Conservation (phyloP, 345 rosid genomes). For the Linum lewisii region DNA sequence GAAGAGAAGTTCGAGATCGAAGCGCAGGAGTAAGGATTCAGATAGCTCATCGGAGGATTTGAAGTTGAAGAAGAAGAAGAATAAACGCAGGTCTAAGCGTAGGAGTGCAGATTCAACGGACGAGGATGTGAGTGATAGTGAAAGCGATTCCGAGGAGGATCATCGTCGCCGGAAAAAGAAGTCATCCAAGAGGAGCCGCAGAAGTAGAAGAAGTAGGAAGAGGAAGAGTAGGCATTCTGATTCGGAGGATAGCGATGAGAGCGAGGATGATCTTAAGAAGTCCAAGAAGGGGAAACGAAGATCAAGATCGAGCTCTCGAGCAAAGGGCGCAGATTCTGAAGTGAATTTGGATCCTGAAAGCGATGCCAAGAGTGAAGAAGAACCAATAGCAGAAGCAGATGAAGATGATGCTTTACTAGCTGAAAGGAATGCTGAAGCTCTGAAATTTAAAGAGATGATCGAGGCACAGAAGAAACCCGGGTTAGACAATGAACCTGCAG, state of each 20-base stretch:
- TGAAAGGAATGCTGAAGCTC: slow-evolving; percentile 59
- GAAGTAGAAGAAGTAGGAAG: slow-evolving; percentile 16
- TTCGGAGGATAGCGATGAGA: slow-evolving; percentile 13
- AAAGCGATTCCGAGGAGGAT: slow-evolving; percentile 33
- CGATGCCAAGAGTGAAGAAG: slow-evolving; percentile 24
- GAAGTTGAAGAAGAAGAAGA: slow-evolving; percentile 23
- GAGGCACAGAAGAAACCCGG: slow-evolving; percentile 75
- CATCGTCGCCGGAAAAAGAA: slow-evolving; percentile 23
- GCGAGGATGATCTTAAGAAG: slow-evolving; percentile 25
- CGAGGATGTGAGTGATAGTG: slow-evolving; percentile 20
- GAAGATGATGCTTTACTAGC: slow-evolving; percentile 46
- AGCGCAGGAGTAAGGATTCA: not conserved
- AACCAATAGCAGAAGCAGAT: slow-evolving; percentile 21
- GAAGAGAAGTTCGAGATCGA: not conserved
- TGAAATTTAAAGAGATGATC: slow-evolving; percentile 59
- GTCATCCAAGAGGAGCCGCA: slow-evolving; percentile 20
- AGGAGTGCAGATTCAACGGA: slow-evolving; percentile 26
- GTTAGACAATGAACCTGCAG: slow-evolving; percentile 51
- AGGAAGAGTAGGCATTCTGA: slow-evolving; percentile 16
- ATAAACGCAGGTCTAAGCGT: slow-evolving; percentile 29
- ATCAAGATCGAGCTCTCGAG: slow-evolving; percentile 15
- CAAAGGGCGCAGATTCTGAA: slow-evolving; percentile 14
- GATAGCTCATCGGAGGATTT: slow-evolving; percentile 24
- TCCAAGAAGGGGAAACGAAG: slow-evolving; percentile 32
- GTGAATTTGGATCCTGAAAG: slow-evolving; percentile 30